These are phyloP conservation scores for Nitzschia sp. DNA, from an alignment of 108 stramenopile species.

Conservation along the genomic window DNA sequence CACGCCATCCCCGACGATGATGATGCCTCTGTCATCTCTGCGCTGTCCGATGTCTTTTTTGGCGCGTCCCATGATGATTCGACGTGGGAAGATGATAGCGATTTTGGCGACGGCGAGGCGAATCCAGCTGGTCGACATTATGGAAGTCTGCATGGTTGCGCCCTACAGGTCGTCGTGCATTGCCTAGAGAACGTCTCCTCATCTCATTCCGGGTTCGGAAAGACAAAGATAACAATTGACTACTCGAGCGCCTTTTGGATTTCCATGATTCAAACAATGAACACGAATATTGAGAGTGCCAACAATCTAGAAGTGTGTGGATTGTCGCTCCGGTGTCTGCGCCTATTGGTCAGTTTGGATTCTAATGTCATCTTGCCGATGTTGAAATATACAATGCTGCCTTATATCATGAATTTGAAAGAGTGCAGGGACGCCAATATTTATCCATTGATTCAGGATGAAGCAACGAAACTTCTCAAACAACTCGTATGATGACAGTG, in stretches of 20 bases:
- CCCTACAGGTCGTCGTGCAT: not conserved
- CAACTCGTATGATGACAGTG: not conserved
- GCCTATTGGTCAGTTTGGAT: not conserved
- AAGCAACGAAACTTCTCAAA: not conserved
- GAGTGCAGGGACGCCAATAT: not conserved
- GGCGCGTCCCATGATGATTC: not conserved
- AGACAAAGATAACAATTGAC: not conserved
- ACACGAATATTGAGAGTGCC: conserved; percentile 3
- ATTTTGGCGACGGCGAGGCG: not conserved
- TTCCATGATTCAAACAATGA: not conserved
- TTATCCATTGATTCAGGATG: conserved; percentile 11
- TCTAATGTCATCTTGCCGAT: not conserved
- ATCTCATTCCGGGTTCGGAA: too few relatives aligned
- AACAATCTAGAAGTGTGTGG: not conserved
- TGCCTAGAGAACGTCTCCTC: conserved; percentile 7
- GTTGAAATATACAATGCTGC: conserved; percentile 7
- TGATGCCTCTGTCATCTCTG: conserved; percentile 1
- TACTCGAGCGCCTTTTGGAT: not conserved
- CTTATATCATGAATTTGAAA: conserved; percentile 10
- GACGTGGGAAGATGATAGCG: conserved; percentile 1
- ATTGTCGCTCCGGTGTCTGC: conserved; percentile 5
- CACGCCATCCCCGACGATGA: not conserved
- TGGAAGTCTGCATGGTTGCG: not conserved
- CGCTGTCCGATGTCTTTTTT: not conserved
- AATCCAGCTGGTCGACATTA: conserved; percentile 1